phyloP scores from a whole-genome alignment of 2,329 filamentous ascomycete genomes.

The Exophiala mesophila region DNA sequence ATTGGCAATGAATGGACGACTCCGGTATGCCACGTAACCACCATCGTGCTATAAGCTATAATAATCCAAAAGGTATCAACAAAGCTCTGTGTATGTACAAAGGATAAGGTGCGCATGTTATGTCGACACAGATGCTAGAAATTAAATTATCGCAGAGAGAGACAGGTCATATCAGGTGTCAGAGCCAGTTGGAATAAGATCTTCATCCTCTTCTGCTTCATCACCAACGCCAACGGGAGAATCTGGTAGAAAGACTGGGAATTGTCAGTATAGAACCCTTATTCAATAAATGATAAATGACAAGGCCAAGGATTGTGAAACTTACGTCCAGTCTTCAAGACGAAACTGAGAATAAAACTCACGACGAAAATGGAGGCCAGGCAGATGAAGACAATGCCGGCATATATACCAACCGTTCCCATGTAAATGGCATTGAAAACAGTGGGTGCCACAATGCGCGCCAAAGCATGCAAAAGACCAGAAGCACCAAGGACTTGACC shows the following conservation, averaged over 20 bases:
- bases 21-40: too few relatives aligned
- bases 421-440: constrained; percentile 85
- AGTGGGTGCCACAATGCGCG: constrained; percentile 71
- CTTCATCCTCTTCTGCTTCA: background rate
- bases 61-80: too few relatives aligned
- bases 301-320: constrained; percentile 23
- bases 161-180: background rate
- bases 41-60: too few relatives aligned
- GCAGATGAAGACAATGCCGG: constrained; percentile 78
- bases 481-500: constrained; percentile 86
- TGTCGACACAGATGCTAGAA: too few relatives aligned
- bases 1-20: too few relatives aligned
- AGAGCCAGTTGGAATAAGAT: background rate
- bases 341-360: constrained; percentile 62
- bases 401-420: constrained; percentile 68
- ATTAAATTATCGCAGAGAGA: too few relatives aligned
- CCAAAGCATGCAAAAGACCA: constrained; percentile 77
- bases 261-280: too few relatives aligned
- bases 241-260: background rate
- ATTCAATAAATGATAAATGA: too few relatives aligned
- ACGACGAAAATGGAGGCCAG: constrained; percentile 62
- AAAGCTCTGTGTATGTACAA: too few relatives aligned
- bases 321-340: constrained; percentile 71
- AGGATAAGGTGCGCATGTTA: too few relatives aligned
- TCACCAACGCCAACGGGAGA: background rate